Evolutionary conservation across 1,139 yeast species (phyloP).

Genomic region (Candida mesenterica): DNA sequence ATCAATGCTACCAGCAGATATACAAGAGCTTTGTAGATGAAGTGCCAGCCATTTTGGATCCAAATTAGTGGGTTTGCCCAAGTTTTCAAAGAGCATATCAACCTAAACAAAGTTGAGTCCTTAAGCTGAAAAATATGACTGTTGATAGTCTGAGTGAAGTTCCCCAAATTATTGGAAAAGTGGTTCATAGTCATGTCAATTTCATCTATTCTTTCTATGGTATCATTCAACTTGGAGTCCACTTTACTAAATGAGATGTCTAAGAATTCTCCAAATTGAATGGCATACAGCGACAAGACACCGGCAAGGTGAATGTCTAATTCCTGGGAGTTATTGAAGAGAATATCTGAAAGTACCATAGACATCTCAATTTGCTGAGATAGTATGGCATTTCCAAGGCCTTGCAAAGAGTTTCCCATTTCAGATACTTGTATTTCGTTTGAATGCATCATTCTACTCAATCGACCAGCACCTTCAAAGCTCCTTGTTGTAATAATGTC

Average conservation of each 20-base stretch:
- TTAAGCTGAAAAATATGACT: not conserved
- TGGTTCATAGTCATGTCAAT: slow-evolving; percentile 2
- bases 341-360: not conserved
- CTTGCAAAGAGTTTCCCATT: not conserved
- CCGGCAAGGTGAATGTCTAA: not conserved
- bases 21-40: not conserved
- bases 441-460: not conserved
- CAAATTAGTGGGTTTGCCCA: not conserved
- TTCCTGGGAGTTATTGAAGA: not conserved
- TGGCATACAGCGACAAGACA: not conserved
- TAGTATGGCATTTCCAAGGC: not conserved
- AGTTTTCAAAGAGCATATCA: not conserved
- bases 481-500: not conserved
- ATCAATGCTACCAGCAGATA: not conserved
- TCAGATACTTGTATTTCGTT: not conserved
- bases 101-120: not conserved
- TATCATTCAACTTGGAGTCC: slow-evolving; percentile 1
- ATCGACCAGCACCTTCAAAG: not conserved
- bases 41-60: not conserved
- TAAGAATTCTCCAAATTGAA: not conserved
- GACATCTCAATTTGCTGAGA: not conserved
- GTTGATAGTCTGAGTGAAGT: not conserved
- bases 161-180: not conserved
- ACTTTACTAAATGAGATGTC: not conserved
- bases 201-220: slow-evolving; percentile 2